Evolutionary conservation across 768 basidiomycete species (phyloP).

Genomic region (Pulveroboletus frians): DNA sequence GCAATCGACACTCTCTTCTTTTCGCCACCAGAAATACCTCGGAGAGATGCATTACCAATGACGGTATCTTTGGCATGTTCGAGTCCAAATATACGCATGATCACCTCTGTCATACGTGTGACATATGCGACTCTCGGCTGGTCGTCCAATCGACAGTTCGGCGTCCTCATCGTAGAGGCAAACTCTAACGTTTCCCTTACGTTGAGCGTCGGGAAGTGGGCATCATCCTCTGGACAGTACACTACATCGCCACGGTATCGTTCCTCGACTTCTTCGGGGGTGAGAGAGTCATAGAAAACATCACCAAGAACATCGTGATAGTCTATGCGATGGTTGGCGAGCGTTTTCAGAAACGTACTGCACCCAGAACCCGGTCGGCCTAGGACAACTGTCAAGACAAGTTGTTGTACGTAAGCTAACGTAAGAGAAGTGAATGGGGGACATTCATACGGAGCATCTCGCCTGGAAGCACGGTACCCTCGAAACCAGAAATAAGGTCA

Average conservation of each 20-base stretch:
- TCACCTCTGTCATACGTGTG: slow-evolving; percentile 37
- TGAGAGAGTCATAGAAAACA: slow-evolving; percentile 43
- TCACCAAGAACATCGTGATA: slow-evolving; percentile 39
- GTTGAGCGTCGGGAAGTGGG: slow-evolving; percentile 33
- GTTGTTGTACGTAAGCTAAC: not conserved
- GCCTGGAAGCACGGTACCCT: slow-evolving; percentile 60
- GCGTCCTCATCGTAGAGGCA: slow-evolving; percentile 46
- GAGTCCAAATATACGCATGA: slow-evolving; percentile 71
- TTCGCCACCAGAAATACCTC: slow-evolving; percentile 74
- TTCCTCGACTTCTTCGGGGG: slow-evolving; percentile 38
- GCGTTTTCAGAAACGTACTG: slow-evolving; percentile 46
- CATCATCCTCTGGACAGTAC: slow-evolving; percentile 33
- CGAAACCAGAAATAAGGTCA: slow-evolving; percentile 57
- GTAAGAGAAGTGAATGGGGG: slow-evolving; percentile 12
- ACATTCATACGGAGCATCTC: slow-evolving; percentile 67
- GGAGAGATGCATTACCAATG: slow-evolving; percentile 72
- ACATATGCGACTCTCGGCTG: slow-evolving; percentile 28
- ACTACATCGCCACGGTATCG: slow-evolving; percentile 45
- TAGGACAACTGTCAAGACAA: slow-evolving; percentile 54
- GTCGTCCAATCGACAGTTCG: slow-evolving; percentile 23
- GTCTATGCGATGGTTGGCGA: slow-evolving; percentile 41
- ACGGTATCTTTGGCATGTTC: slow-evolving; percentile 64
- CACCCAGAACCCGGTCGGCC: slow-evolving; percentile 73
- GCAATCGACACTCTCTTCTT: slow-evolving; percentile 80
- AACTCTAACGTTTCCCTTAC: slow-evolving; percentile 47